Base-by-base conservation (phyloP, 331 rosid genomes). In the Dryas integrifolia region DNA sequence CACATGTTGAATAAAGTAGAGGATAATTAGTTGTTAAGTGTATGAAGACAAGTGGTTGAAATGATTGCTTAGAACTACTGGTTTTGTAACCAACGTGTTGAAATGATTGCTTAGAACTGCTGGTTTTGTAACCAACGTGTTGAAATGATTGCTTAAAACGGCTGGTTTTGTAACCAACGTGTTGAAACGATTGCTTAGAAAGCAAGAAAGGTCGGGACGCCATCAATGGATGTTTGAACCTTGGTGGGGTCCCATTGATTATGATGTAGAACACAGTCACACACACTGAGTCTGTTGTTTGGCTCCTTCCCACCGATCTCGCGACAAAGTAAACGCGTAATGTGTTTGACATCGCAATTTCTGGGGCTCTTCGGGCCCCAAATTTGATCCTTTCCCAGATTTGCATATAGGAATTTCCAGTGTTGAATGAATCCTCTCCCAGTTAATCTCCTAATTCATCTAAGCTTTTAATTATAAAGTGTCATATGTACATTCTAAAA, bases 231-330 rank as follows among this genome's bases (percentile, higher is more conserved):
- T 41, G 74, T 70, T 55, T 56, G 44, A 56, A 43, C 15, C 9
- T 59, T 38, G 67, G 39, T 4, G 15, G 49, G 47, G 57, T 26
- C 75, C 75, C 18, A 15, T 10, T 58, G 3, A 13, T 7, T 41
- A 38, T 39, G 18, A 56, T 56, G 58, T 21, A 11, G 3, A 46
- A 10, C 39, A 30, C 18, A 58, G 58, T 21, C 6, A 2, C 30
- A 10, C 39, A 46, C 18, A 45, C 67, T 9, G 21, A 1, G 13
- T 63, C 50, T 14, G 3, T 7, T 14, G 16, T 46, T 46, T 72
- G 76, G 76, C 48, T 58, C 12, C 58, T 72, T 58, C 21, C 67
- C 67, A 45, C 53, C 67, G 46, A 13, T 5, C 10, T 39, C 38
- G 45, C 24, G 75, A 57, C 56, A 58, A 60, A 24, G 67, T 41